These are phyloP conservation scores for Ophiocordyceps camponoti-rufipedis DNA, from an alignment of 2,329 filamentous ascomycete species.

Conservation along the genomic window DNA sequence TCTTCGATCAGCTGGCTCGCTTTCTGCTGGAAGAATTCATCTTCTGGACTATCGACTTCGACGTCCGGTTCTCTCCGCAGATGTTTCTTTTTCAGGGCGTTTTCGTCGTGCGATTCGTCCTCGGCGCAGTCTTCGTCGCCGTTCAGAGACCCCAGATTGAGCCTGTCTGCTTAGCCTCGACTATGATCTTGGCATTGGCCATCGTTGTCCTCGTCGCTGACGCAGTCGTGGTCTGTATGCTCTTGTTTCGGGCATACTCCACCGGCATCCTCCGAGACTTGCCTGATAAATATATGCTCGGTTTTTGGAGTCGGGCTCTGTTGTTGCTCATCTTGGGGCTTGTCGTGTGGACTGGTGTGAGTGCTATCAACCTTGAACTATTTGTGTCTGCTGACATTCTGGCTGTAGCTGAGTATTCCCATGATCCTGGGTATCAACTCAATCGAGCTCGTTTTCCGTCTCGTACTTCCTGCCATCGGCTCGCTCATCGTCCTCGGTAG, in stretches of 20 bases:
- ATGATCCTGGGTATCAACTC: constrained; percentile 28
- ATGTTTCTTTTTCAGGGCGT: constrained; percentile 25
- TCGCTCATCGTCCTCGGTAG: constrained; percentile 30
- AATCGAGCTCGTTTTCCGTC: constrained; percentile 24
- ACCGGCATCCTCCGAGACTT: constrained; percentile 15
- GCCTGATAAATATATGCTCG: constrained; percentile 9
- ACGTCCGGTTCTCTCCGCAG: constrained; percentile 16
- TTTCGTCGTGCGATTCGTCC: constrained; percentile 27
- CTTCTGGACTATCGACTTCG: constrained; percentile 28
- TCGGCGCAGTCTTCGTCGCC: constrained; percentile 36
- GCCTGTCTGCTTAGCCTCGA: constrained; percentile 31
- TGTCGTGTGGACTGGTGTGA: constrained; percentile 34
- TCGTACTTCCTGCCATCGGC: constrained; percentile 30
- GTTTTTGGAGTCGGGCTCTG: constrained; percentile 20
- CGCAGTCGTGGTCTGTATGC: constrained; percentile 21
- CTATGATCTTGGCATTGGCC: constrained; percentile 24
- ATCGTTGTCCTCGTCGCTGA: constrained; percentile 26
- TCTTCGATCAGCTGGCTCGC: constrained; percentile 39
- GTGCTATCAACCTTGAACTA: constrained; percentile 9
- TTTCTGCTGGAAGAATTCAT: constrained; percentile 34
- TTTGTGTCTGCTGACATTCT: too few relatives aligned
- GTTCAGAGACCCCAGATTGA: constrained; percentile 32
- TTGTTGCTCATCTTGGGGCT: constrained; percentile 23
- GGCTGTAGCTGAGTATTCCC: constrained; percentile 26
- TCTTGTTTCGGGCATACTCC: constrained; percentile 23